Conservation (phyloP, 2,329 filamentous ascomycete species). For the Diaporthe vexans region DNA sequence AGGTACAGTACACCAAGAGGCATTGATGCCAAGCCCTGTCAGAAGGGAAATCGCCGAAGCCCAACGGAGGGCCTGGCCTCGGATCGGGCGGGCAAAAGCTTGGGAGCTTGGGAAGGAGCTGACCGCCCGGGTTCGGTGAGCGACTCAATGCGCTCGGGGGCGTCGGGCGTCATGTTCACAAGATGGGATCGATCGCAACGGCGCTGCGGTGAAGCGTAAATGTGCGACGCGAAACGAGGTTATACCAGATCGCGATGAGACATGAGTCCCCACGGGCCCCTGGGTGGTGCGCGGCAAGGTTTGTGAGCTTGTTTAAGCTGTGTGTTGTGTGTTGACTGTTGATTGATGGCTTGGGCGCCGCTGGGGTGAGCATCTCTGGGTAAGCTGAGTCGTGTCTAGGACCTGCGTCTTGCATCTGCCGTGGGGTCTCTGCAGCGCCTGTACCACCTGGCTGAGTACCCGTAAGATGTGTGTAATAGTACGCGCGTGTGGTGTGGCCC, state of each 20-base stretch:
- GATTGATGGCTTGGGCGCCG: background rate
- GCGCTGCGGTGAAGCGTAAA: slow-evolving; percentile 29
- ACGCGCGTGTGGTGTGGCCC: background rate
- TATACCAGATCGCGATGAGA: slow-evolving; percentile 37
- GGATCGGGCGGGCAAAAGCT: slow-evolving; percentile 5
- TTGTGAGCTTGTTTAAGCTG: slow-evolving; percentile 18
- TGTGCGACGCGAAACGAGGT: slow-evolving; percentile 34
- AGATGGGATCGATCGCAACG: slow-evolving; percentile 21
- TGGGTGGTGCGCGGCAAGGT: slow-evolving; percentile 8
- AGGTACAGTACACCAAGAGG: background rate
- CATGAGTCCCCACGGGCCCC: background rate
- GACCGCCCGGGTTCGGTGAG: slow-evolving; percentile 17
- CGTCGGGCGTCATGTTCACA: slow-evolving; percentile 14
- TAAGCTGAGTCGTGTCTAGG: slow-evolving; percentile 32
- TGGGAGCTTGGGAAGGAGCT: background rate
- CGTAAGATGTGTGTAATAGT: background rate
- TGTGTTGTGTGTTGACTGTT: background rate
- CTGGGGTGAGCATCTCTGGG: slow-evolving; percentile 13
- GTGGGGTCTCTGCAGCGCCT: background rate
- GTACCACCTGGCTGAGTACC: slow-evolving; percentile 22
- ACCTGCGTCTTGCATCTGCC: slow-evolving; percentile 22
- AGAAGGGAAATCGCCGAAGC: slow-evolving; percentile 25
- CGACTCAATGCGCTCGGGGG: slow-evolving; percentile 17
- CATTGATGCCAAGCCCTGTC: slow-evolving; percentile 33
- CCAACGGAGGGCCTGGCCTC: background rate